Evolutionary conservation across 164 flowering plant genomes (phyloP).

Genomic region (Taxillus chinensis): DNA sequence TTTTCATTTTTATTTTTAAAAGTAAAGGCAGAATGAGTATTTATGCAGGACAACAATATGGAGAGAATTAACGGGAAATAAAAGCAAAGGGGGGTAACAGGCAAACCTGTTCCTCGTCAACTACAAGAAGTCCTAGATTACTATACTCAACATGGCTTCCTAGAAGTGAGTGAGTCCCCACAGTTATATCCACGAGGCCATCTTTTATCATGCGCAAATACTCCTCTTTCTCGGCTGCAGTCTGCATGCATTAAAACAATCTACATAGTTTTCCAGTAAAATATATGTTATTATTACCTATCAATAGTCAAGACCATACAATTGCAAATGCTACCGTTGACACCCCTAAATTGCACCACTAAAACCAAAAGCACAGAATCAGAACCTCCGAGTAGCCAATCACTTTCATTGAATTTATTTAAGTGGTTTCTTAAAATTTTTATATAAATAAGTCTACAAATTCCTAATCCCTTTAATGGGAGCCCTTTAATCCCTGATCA

Average conservation of each 20-base stretch:
- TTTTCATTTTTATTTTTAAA: background rate
- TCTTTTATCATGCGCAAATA: conserved; percentile 58
- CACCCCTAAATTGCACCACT: no score
- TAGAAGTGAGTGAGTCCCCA: conserved; percentile 96
- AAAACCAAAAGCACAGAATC: no score
- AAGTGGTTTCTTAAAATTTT: no score
- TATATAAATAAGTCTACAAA: no score
- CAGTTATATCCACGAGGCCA: conserved; percentile 72
- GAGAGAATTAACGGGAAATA: background rate
- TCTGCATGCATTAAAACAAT: conserved; percentile 34
- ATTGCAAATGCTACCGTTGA: no score
- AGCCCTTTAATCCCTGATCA: no score
- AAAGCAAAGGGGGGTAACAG: background rate
- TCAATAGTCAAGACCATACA: no score
- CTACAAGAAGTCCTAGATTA: conserved; percentile 89
- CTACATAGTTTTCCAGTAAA: no score
- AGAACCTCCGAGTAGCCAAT: no score
- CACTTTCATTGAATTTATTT: no score
- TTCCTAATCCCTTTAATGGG: no score
- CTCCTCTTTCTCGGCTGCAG: conserved; percentile 79
- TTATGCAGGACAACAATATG: background rate
- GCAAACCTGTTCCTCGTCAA: conserved; percentile 95
- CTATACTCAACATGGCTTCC: conserved; percentile 85
- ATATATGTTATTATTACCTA: no score
- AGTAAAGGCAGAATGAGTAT: background rate